Evolutionary conservation across 2,329 filamentous ascomycete species (phyloP), one percentile per base, ranked within the genome.

Genomic region (Aureobasidium pullulans): DNA sequence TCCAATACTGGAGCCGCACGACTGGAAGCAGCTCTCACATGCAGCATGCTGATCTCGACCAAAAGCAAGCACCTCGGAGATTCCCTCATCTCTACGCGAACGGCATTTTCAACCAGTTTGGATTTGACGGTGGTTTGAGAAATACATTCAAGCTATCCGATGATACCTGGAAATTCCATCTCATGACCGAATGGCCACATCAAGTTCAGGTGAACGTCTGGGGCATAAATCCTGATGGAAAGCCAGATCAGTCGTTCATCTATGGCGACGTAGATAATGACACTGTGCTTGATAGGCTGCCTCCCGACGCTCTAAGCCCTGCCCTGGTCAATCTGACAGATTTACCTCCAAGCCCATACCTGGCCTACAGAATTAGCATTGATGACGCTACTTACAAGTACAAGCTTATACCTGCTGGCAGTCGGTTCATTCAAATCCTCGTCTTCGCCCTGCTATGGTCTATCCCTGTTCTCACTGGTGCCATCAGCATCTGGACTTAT

Each of bases 61-160:
- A 43, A 16, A 54, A 42, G 11, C 68, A 70, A 6, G 67, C 70
- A 6, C 71, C 75, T 9, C 75, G 84, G 53, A 77, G 81, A 32
- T 84, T 83, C 66, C 84, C 84, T 5, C 84, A 87, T 67, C 70
- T 87, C 10, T 84, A 82, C 66, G 77, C 83, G 49, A 82, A 86
- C 52, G 85, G 84, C 1, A 75, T 77, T 0, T 86, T 80, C 70
- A 87, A 87, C 66, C 75, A 82, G 61, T 87, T 81, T 65, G 84
- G 84, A 13, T 87, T 80, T 65, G 84, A 87, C 66, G 75, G 77
- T 28, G 84, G 85, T 2, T 66, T 86, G 19, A 68, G 74, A 2
- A 84, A 84, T 58, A 63, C 71, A 6, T 79, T 86, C 72, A 67
- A 73, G 19, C 76, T 81, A 46, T 73, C 76, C 32, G 71, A 73